Evolutionary conservation across 2,329 filamentous ascomycete species (phyloP), one percentile per base, ranked within the genome.

Genomic region (Geoglossum cookeanum): DNA sequence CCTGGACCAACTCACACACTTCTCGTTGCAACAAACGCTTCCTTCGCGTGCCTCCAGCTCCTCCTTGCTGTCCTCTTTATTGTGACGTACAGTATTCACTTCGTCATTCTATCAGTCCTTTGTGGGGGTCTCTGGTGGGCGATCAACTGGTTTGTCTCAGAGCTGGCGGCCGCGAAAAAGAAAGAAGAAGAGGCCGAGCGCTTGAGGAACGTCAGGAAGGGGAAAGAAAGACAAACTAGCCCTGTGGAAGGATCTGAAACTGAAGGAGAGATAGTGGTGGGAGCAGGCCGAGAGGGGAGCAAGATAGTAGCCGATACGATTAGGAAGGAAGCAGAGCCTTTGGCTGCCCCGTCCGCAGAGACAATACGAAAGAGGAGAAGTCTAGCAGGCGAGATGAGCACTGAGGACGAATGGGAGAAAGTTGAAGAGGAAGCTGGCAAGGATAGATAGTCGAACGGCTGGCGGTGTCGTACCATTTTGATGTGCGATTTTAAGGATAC

Each of bases 351-450:
- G 35, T 15, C 30, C 7, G 49, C 32, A 22, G 56, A 44, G 65
- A 69, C 39, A 51, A 35, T 74, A 60, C 71, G 70, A 66, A 74
- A 74, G 66, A 69, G 72, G 59, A 68, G 65, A 64, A 72, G 67
- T 60, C 59, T 9, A 8, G 33, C 66, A 8, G 76, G 75, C 9
- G 77, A 79, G 61, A 65, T 75, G 60, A 91, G 88, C 70, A 96
- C 90, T 3, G 91, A 97, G 72, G 91, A 91, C 66, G 91, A 97
- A 71, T 97, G 91, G 91, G 91, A 96, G 74, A 94, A 92, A 75
- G 85, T 97, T 3, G 88, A 87, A 27, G 85, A 85, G 68, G 73
- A 71, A 59, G 75, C 75, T 63, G 77, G 79, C 62, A 80, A 79
- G 69, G 74, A 75, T 59, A 78, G 78, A 66, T 77, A 57, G 22